These are phyloP conservation scores for Russula sp. DNA, from an alignment of 768 basidiomycete species.

Conservation along the genomic window DNA sequence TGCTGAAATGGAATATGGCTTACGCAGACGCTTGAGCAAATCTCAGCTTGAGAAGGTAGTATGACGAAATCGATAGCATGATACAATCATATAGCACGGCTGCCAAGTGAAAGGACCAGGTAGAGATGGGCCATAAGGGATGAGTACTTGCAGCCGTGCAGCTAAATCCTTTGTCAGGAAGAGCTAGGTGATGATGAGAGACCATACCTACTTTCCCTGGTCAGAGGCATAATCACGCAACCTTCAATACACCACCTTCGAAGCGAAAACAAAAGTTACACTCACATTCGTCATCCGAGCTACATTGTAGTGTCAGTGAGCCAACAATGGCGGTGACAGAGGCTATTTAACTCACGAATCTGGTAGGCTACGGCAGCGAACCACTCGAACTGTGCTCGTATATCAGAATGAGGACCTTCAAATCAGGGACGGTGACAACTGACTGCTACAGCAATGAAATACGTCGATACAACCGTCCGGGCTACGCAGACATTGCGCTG, in stretches of 20 bases:
- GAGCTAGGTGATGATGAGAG: background rate
- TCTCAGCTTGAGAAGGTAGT: slow-evolving; percentile 47
- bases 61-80: slow-evolving; percentile 19
- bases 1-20: background rate
- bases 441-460: slow-evolving; percentile 40
- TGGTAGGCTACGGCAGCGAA: slow-evolving; percentile 47
- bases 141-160: slow-evolving; percentile 39
- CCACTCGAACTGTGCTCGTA: slow-evolving; percentile 44
- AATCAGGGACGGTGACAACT: slow-evolving; percentile 29
- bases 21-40: slow-evolving; percentile 31
- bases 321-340: background rate
- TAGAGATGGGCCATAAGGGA: slow-evolving; percentile 30
- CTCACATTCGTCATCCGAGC: slow-evolving; percentile 7
- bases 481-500: slow-evolving; percentile 40
- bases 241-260: background rate
- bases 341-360: slow-evolving; percentile 36
- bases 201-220: slow-evolving; percentile 34
- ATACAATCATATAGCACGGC: slow-evolving; percentile 54
- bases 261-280: background rate
- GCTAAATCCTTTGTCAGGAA: slow-evolving; percentile 30
- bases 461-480: slow-evolving; percentile 36
- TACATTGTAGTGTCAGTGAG: slow-evolving; percentile 13
- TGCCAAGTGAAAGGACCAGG: slow-evolving; percentile 55
- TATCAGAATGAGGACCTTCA: background rate
- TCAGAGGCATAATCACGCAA: background rate